Base-by-base conservation (phyloP, 1,139 yeast species). In the Geotrichum citri-aurantii region DNA sequence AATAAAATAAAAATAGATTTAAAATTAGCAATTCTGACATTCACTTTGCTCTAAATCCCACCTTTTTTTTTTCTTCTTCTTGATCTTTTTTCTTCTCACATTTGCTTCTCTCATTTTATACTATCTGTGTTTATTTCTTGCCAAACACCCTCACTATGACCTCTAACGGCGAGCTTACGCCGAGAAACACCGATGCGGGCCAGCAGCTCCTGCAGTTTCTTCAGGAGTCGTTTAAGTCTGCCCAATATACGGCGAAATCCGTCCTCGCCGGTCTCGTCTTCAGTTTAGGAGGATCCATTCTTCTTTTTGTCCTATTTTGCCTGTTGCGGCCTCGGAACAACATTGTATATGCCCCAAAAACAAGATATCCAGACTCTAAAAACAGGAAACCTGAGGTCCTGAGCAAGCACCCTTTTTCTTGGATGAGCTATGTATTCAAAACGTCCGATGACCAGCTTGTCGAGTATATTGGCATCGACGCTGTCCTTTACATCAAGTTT, bases 391-490 rank as follows among this genome's bases (percentile, higher is more conserved):
- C 71, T 1, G 63, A 65, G 40, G 64, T 64, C 33, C 59, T 70
- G 37, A 61, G 66, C 5, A 63, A 63, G 8, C 65, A 64, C 19
- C 64, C 67, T 5, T 55, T 72, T 33, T 52, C 62, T 4, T 74
- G 77, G 75, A 57, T 74, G 37, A 59, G 54, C 51, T 61, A 62
- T 17, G 65, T 71, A 23, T 66, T 65, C 56, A 49, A 48, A 2
- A 58, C 66, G 17, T 61, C 62, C 24, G 75, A 73, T 47, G 65
- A 64, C 1, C 71, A 68, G 37, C 58, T 73, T 47, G 63, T 71
- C 2, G 68, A 66, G 2, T 60, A 64, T n/a, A 57, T 71, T 8
- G 79, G 79, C 1, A 65, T 75, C 23, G 79, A 75, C 56, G 76
- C 77, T 11, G 73, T 70, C 2, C 64, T 74, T 1, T 73, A 67